Conservation (phyloP, 108 stramenopile species). For the Cyclotella cryptica region DNA sequence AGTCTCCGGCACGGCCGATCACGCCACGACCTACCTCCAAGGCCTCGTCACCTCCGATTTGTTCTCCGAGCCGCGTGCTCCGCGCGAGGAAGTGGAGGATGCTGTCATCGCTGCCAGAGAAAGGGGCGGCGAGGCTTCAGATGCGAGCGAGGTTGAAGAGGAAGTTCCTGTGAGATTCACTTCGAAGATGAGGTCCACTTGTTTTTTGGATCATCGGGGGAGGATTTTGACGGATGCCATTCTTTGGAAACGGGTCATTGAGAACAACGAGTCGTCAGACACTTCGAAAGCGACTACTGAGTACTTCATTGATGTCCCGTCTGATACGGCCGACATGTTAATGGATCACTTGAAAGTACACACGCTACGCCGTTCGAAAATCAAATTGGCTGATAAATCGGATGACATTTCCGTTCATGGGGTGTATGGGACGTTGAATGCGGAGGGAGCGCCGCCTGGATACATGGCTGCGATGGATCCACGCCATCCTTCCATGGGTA, state of each 20-base stretch:
- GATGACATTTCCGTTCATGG: conserved; percentile 69
- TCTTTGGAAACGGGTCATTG: conserved; percentile 66
- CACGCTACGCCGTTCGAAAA: conserved; percentile 75
- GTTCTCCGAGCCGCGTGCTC: conserved; percentile 55
- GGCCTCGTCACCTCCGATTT: conserved; percentile 83
- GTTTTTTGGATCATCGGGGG: conserved; percentile 87
- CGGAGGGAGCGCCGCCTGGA: conserved; percentile 67
- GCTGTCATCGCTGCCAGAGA: conserved; percentile 10
- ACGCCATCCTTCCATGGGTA: conserved; percentile 83
- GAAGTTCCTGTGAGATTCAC: conserved; percentile 63
- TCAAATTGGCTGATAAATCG: conserved; percentile 63
- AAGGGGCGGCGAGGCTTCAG: background rate
- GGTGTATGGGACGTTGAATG: conserved; percentile 83
- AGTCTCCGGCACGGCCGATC: conserved; percentile 64
- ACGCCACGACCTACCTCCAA: conserved; percentile 79
- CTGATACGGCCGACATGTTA: conserved; percentile 62
- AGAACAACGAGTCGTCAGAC: background rate
- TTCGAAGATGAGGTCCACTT: conserved; percentile 66
- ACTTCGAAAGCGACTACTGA: conserved; percentile 34
- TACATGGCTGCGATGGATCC: conserved; percentile 82
- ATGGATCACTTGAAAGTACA: conserved; percentile 73
- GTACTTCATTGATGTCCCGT: conserved; percentile 82
- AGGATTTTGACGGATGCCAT: conserved; percentile 83
- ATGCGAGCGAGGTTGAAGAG: conserved; percentile 15
- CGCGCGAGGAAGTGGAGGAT: conserved; percentile 53